Percentiles rank a stretch among this genome's conserved stretches.
Conservation (phyloP, 495 filamentous ascomycete species). For the Lasiosphaeris hirsuta region DNA sequence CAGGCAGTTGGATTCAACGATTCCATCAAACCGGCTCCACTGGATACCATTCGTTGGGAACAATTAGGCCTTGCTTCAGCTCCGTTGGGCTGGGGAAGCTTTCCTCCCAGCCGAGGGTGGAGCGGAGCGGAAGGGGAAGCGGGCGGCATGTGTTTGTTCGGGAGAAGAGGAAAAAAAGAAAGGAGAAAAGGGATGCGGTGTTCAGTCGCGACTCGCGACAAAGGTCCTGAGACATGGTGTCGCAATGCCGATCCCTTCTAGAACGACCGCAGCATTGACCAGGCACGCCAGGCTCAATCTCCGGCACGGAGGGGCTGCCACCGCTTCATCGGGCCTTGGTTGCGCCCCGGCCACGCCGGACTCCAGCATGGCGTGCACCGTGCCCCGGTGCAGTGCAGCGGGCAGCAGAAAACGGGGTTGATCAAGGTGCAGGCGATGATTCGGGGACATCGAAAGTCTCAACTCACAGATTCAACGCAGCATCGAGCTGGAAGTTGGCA, state of each 20-base stretch:
- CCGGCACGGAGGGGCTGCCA: no score
- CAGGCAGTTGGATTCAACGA: constrained; percentile 8
- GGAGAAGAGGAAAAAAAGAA: neutral
- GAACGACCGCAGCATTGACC: constrained; percentile 10
- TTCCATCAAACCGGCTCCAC: constrained; percentile 10
- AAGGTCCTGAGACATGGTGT: constrained; percentile 30
- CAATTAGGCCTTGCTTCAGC: constrained; percentile 2
- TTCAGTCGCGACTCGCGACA: constrained; percentile 4
- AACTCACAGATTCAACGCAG: no score
- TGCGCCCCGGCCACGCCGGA: no score
- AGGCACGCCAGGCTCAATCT: constrained; percentile 2
- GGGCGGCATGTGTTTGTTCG: neutral
- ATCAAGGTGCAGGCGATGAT: no score
- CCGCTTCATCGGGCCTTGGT: no score
- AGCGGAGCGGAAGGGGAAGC: neutral
- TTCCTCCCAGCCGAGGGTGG: constrained; percentile 7
- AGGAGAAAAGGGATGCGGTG: neutral
- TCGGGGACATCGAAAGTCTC: no score
- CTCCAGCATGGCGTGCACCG: no score
- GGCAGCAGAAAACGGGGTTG: no score
- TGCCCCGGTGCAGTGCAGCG: no score
- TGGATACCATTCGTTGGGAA: neutral
- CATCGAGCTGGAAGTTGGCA: no score
- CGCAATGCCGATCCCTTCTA: constrained; percentile 29
- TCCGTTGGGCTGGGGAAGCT: neutral